Percentiles rank a stretch among this genome's conserved stretches.
These are phyloP conservation scores for Sergeia podlipaevii DNA, from an alignment of 208 protist genomes.

Conservation along the genomic window DNA sequence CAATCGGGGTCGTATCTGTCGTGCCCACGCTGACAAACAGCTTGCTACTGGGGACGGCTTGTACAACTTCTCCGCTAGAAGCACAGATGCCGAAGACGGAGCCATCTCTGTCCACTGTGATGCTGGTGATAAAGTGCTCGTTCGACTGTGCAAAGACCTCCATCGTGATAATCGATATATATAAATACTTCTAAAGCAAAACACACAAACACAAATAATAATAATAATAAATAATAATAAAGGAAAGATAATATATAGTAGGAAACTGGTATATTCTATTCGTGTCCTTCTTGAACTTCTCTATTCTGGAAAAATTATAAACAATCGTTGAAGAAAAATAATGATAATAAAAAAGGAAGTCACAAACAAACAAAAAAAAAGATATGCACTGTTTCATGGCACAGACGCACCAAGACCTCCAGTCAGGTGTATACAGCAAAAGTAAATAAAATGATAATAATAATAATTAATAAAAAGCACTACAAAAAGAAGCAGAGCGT, in stretches of 20 bases:
- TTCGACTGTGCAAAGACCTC: conserved; percentile 32
- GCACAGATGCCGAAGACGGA: conserved; percentile 44
- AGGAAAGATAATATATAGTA: too few relatives aligned
- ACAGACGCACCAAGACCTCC: background rate
- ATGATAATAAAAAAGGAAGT: too few relatives aligned
- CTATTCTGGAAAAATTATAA: too few relatives aligned
- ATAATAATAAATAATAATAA: too few relatives aligned
- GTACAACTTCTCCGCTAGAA: conserved; percentile 44
- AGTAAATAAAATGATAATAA: background rate
- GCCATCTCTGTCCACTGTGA: conserved; percentile 25
- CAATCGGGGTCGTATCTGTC: conserved; percentile 25
- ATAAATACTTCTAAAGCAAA: background rate
- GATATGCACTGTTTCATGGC: too few relatives aligned
- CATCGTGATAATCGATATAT: conserved; percentile 20
- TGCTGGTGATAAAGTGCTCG: conserved; percentile 29
- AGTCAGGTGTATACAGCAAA: background rate
- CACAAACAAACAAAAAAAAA: too few relatives aligned
- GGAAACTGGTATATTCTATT: too few relatives aligned
- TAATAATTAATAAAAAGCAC: conserved; percentile 11
- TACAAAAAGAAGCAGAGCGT: conserved; percentile 12
- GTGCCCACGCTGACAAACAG: conserved; percentile 18
- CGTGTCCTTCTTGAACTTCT: too few relatives aligned
- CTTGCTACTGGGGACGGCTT: conserved; percentile 11
- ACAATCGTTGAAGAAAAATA: too few relatives aligned
- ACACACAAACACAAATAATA: too few relatives aligned